Evolutionary conservation across 306 rosid genomes (phyloP), one percentile per base, ranked within the genome.

Genomic region (Malus asiatica): DNA sequence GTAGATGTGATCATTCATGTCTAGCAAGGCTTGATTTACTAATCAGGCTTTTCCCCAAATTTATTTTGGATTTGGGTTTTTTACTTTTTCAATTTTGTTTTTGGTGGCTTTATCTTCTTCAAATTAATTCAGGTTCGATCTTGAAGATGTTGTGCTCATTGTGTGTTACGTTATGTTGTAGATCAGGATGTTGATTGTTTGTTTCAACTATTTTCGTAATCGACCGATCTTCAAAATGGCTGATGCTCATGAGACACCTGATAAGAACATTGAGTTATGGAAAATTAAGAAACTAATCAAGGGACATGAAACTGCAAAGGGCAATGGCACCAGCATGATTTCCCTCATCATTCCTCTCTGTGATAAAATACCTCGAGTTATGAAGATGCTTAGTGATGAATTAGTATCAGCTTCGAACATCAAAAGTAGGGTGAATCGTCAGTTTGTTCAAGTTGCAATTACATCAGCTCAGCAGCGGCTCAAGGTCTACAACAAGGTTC

Each of bases 321-420:
- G 92, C 27, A 88, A 88, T 64, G 92, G 90, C 25, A 86, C 92
- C 57, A 84, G 90, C 83, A 88, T 88, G 92, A 86, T 86, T 84
- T 88, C 90, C 58, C 84, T 88, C 51, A 84, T 82, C 13, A 84
- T 86, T 79, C 88, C 90, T 75, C 92, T 88, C 1, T 85, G 88
- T 10, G 90, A 84, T 84, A 88, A 88, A 68, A 77, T 84, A 29
- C 74, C 82, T 27, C 86, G 81, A 15, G 71, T 61, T 25, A 73
- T 59, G 53, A 30, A 61, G 86, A 85, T 88, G 91, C 73, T 88
- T 63, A 83, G 85, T 25, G 88, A 85, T 72, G 89, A 88, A 82
- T 86, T 73, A 78, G 91, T 86, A 68, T 85, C 89, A 77, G 86
- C 89, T 59, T 88, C 91, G 75, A 88, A 88, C 78, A 85, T 88